Conservation (phyloP, 768 basidiomycete species). For the Cubamyces sp. region DNA sequence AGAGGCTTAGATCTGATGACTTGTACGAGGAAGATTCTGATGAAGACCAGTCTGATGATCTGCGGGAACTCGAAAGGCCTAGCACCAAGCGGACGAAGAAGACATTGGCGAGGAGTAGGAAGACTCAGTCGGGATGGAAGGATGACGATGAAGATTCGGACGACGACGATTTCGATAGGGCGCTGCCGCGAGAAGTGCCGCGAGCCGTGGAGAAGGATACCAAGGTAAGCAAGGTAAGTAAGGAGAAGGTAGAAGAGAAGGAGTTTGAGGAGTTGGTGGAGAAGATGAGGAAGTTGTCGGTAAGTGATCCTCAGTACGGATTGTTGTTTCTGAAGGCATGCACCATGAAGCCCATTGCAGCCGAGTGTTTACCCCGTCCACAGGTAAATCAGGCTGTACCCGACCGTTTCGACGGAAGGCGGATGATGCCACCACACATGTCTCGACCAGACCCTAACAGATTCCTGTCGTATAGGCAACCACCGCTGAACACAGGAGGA, state of each 20-base stretch:
- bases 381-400: neutral
- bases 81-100: too few species aligned
- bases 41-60: too few species aligned
- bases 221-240: neutral
- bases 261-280: conserved; percentile 11
- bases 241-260: neutral
- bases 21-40: neutral
- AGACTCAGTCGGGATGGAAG: too few species aligned
- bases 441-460: neutral
- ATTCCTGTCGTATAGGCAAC: neutral
- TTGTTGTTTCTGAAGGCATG: neutral
- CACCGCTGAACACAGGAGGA: neutral
- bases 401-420: neutral
- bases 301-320: conserved; percentile 10
- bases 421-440: conserved; percentile 12
- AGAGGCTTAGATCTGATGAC: conserved; percentile 2
- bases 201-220: neutral
- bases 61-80: too few species aligned
- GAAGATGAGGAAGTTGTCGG: conserved; percentile 5
- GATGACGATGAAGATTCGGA: neutral
- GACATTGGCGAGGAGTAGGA: too few species aligned
- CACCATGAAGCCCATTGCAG: conserved; percentile 2
- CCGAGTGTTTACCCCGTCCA: neutral
- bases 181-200: conserved; percentile 2
- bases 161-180: conserved; percentile 1